Evolutionary conservation across 2,329 filamentous ascomycete species (phyloP), one percentile per base, ranked within the genome.

Genomic region (Microcera coccophila): DNA sequence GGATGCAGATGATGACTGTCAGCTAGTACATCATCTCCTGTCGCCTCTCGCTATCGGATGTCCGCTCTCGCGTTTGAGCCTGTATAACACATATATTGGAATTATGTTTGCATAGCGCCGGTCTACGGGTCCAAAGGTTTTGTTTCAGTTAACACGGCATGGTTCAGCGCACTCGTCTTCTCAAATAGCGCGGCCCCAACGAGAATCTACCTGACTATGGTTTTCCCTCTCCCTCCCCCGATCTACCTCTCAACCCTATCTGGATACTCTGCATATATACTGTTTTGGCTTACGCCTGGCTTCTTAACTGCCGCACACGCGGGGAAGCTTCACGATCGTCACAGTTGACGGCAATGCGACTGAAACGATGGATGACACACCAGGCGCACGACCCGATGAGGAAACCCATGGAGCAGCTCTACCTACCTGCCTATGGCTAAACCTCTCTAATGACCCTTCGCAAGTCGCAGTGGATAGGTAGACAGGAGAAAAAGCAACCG

Each of bases 1-100:
- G 78, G 43, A 73, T 83, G 69, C 78, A 81, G 59, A 73, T 83
- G 70, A 83, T 84, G 80, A 82, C 77, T 32, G 79, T 83, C 47
- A 75, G 68, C 55, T 81, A 64, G 70, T 38, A 28, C 28, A 17
- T 18, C 10, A 3, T 32, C 19, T 29, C 7, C 21, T 17, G 28
- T 28, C 24, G 22, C 17, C 28, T 41, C 5, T 35, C 36, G 26
- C n/a, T 42, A 33, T 42, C 45, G 41, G 38, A 49, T 48, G 47
- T 52, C 53, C 49, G 48, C 38, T 37, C 16, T 45, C 39, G 41
- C 31, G 40, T 43, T 42, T 36, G 55, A 50, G 49, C 50, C 43
- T 65, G 62, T 63, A 64, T 42, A 57, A 60, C 55, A 58, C 36
- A 49, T 49, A 53, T 49, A 55, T 52, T 60, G 51, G 47, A 56